Evolutionary conservation across 306 rosid genomes (phyloP).

Genomic region (Alnus rubra): DNA sequence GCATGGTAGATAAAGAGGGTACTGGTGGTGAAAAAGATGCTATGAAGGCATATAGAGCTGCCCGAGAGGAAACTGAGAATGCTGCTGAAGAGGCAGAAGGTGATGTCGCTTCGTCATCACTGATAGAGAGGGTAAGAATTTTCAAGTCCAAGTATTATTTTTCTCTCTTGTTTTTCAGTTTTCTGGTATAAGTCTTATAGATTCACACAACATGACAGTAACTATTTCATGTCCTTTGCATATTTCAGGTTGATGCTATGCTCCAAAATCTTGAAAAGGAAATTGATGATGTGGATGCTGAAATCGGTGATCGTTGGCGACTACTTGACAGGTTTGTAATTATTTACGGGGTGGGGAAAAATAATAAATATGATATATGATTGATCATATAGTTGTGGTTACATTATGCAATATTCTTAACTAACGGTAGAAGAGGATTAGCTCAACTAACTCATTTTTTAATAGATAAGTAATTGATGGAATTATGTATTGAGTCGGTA

Average conservation of each 20-base stretch:
- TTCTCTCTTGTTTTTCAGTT: constrained; percentile 6
- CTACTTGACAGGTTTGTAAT: constrained; percentile 77
- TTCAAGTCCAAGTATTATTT: constrained; percentile 8
- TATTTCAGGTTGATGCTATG: constrained; percentile 83
- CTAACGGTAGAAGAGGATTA: neutral
- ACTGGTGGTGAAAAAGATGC: constrained; percentile 65
- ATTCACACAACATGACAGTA: neutral
- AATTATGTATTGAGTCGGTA: neutral
- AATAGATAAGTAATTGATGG: neutral
- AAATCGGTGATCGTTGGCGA: constrained; percentile 85
- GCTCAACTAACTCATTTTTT: neutral
- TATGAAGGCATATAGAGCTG: constrained; percentile 82
- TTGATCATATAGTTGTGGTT: no score
- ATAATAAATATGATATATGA: neutral
- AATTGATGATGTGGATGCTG: constrained; percentile 92
- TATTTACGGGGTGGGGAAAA: constrained; percentile 8
- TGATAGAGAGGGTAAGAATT: constrained; percentile 64
- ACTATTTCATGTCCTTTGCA: constrained; percentile 6
- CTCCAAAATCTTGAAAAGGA: constrained; percentile 96
- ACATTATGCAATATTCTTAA: neutral
- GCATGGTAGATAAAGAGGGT: constrained; percentile 81
- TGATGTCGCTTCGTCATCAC: constrained; percentile 81
- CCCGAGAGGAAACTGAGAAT: constrained; percentile 65
- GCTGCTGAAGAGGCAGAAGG: constrained; percentile 46
- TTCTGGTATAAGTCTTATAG: neutral